A percentile compares a stretch with the other conserved stretches of the same genome.
Conservation (phyloP, 2,329 filamentous ascomycete species). For the Colletotrichum sojae region DNA sequence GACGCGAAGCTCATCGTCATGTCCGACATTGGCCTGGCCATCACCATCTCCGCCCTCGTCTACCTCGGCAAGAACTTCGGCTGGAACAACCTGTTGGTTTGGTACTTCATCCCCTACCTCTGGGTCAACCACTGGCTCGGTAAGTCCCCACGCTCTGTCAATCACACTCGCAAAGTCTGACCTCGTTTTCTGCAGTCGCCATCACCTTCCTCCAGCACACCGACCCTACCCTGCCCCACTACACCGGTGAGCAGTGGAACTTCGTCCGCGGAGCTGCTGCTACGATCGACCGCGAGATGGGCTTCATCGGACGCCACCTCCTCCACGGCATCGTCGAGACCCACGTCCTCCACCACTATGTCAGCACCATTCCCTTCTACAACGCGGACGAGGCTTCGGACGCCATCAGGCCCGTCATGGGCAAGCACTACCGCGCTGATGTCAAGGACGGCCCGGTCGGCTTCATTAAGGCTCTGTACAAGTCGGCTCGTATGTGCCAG, state of each 20-base stretch:
- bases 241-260: slow-evolving; percentile 88
- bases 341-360: slow-evolving; percentile 97
- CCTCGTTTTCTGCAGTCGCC: slow-evolving; percentile 75
- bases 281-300: slow-evolving; percentile 97
- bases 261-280: slow-evolving; percentile 94
- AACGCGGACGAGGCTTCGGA: slow-evolving; percentile 67
- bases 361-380: slow-evolving; percentile 95
- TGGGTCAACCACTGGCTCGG: slow-evolving; percentile 99
- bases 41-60: slow-evolving; percentile 74
- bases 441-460: slow-evolving; percentile 82
- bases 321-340: slow-evolving; percentile 98
- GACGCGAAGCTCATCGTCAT: slow-evolving; percentile 89
- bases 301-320: slow-evolving; percentile 91
- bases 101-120: slow-evolving; percentile 95
- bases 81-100: slow-evolving; percentile 88
- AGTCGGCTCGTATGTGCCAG: slow-evolving; percentile 87
- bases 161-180: neutral
- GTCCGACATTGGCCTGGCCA: slow-evolving; percentile 84
- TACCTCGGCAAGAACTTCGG: slow-evolving; percentile 84
- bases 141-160: slow-evolving; percentile 64
- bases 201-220: slow-evolving; percentile 99
- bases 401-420: slow-evolving; percentile 87
- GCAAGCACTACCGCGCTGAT: slow-evolving; percentile 91
- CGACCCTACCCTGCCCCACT: slow-evolving; percentile 93
- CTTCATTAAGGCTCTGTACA: slow-evolving; percentile 89